phyloP scores from a whole-genome alignment of 2,329 filamentous ascomycete genomes.

The Dactylellina sp. region DNA sequence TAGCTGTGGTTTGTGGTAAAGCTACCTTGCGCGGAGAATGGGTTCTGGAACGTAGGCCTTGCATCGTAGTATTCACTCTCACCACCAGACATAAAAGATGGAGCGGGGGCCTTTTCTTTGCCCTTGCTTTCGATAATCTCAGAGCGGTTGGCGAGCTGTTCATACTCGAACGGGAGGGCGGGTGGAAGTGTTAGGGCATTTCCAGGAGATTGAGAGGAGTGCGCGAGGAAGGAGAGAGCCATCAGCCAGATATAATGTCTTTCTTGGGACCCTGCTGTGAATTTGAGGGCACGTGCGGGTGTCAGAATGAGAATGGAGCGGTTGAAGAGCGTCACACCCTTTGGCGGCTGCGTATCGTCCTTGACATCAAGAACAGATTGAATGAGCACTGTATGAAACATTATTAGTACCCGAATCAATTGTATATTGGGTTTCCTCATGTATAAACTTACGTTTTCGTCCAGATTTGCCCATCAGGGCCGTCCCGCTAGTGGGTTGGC shows the following conservation, averaged over 20 bases:
- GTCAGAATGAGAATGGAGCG: constrained; percentile 95
- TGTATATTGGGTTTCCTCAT: background rate
- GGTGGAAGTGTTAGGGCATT: constrained; percentile 74
- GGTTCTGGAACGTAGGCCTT: constrained; percentile 47
- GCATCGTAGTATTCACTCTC: constrained; percentile 51
- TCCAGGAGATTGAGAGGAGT: constrained; percentile 83
- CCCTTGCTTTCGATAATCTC: constrained; percentile 62
- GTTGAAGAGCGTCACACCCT: constrained; percentile 76
- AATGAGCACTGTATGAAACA: constrained; percentile 76
- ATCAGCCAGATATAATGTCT: constrained; percentile 96
- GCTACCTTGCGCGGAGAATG: constrained; percentile 59
- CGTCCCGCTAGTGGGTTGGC: constrained; percentile 88
- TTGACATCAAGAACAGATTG: constrained; percentile 98
- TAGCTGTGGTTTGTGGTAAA: constrained; percentile 67
- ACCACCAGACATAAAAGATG: constrained; percentile 51
- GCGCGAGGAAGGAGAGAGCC: constrained; percentile 91
- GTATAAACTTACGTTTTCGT: constrained; percentile 81
- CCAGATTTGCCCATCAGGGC: constrained; percentile 94
- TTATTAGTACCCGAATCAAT: constrained; percentile 6
- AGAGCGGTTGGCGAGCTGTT: constrained; percentile 62
- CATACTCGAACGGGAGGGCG: constrained; percentile 65
- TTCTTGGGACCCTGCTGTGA: constrained; percentile 84
- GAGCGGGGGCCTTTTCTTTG: constrained; percentile 62
- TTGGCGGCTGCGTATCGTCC: constrained; percentile 87
- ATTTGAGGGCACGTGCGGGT: constrained; percentile 91